Percentiles rank a stretch among this genome's conserved stretches.
These are phyloP conservation scores for Mitragyna speciosa DNA, from an alignment of 257 asterid species.

Conservation along the genomic window DNA sequence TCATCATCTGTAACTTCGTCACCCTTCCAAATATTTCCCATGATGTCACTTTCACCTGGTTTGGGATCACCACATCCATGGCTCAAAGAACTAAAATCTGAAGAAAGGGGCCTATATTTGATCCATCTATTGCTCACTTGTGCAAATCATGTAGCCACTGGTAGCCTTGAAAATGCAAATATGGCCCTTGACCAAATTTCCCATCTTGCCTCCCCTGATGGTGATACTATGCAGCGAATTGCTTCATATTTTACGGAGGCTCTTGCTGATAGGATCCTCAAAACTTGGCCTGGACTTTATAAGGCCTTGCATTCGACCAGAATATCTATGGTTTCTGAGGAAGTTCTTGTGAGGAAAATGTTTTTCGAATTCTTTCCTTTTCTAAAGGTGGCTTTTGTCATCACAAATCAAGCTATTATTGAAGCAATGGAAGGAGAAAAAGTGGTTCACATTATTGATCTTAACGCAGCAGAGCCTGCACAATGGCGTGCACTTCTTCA, in stretches of 20 bases:
- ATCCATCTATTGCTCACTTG: conserved; percentile 81
- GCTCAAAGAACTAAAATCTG: conserved; percentile 85
- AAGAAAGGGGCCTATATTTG: conserved; percentile 80
- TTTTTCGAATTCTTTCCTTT: conserved; percentile 78
- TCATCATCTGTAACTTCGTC: conserved; percentile 81
- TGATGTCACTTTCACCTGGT: conserved; percentile 53
- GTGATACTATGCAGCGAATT: conserved; percentile 93
- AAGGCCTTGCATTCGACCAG: conserved; percentile 68
- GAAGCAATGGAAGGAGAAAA: conserved; percentile 97
- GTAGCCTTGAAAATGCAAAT: conserved; percentile 79
- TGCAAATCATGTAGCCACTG: conserved; percentile 76
- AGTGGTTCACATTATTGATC: conserved; percentile 85
- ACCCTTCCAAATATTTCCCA: conserved; percentile 60
- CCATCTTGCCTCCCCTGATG: conserved; percentile 76
- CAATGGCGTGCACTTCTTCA: conserved; percentile 94
- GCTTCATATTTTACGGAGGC: conserved; percentile 86
- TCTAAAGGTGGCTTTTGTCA: conserved; percentile 72
- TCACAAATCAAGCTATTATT: conserved; percentile 77
- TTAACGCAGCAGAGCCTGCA: conserved; percentile 63
- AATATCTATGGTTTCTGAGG: conserved; percentile 48
- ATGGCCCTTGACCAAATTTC: conserved; percentile 87
- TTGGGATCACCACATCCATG: conserved; percentile 65
- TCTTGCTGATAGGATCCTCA: conserved; percentile 73
- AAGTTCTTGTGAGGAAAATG: conserved; percentile 68
- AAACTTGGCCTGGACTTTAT: conserved; percentile 78